Base-by-base conservation (phyloP, 2,329 filamentous ascomycete genomes). In the Colletotrichum viniferum region DNA sequence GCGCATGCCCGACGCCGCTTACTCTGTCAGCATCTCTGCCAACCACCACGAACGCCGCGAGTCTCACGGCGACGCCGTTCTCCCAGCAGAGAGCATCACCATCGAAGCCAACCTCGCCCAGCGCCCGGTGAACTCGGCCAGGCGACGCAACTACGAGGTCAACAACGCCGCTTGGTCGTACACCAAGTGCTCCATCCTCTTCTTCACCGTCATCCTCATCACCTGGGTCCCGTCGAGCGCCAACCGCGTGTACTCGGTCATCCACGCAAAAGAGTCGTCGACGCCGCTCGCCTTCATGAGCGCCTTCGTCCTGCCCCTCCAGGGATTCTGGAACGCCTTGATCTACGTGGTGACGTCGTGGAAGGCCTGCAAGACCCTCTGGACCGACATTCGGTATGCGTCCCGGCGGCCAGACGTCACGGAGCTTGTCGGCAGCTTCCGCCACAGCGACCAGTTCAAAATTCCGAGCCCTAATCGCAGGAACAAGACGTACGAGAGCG, bases 271-370 rank as follows among this genome's bases (percentile, higher is more conserved):
- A 30, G 74, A 87, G 5, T 84, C 89, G 0, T 89, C 87, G 9
- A 88, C 92, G 32, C 86, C 88, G 0, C 89, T 97, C 28, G 92
- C 95, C 79, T 92, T 94, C 77, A 90, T 92, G 77, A 93, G 93
- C 26, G 92, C 94, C 0, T 89, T 95, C 55, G 94, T 97, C 1
- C 88, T 97, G 10, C 95, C 95, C 0, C 88, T 96, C 0, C 95
- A 97, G 81, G 95, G 95, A 0, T 94, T 96, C 80, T 97, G 95
- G 94, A 97, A 97, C 82, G 91, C 92, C 21, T 83, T 94, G 73
- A 95, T 97, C 78, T 97, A 97, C 83, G 84, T 92, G 18, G 88
- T 90, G 13, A 95, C 94, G 2, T 95, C 93, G 7, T 91, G 92
- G 87, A 84, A 89, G 65, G 92, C 92, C 0, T 92, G 92, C 80